These are phyloP conservation scores for Penicillium sp. DNA, from an alignment of 2,329 filamentous ascomycete species.

Conservation along the genomic window DNA sequence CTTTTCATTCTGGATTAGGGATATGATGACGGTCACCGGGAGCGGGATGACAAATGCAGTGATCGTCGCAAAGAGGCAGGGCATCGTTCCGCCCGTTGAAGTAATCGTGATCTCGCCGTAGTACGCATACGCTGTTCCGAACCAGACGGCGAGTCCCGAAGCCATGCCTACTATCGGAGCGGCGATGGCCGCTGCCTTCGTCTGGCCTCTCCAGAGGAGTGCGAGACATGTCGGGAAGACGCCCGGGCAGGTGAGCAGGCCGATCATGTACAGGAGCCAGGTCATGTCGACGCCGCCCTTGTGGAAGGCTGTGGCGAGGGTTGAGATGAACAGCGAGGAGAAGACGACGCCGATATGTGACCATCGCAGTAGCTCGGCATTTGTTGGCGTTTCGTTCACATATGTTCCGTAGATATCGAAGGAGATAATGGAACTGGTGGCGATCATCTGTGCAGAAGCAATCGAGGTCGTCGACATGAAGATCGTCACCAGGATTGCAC, in stretches of 20 bases:
- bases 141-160: neutral
- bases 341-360: constrained; percentile 8
- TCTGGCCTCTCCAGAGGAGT: neutral
- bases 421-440: constrained; percentile 6
- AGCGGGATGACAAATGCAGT: neutral
- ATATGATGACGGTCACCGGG: neutral
- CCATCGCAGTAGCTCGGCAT: constrained; percentile 2
- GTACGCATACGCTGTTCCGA: neutral
- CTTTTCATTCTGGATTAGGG: neutral
- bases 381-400: neutral
- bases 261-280: constrained; percentile 12
- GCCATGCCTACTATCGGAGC: constrained; percentile 2
- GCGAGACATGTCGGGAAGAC: constrained; percentile 8
- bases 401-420: constrained; percentile 9
- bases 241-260: constrained; percentile 4
- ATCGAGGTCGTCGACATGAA: constrained; percentile 7
- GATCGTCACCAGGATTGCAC: constrained; percentile 1
- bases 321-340: constrained; percentile 9
- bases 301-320: constrained; percentile 7
- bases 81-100: neutral
- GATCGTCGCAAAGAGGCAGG: neutral
- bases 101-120: constrained; percentile 5
- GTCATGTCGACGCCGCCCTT: constrained; percentile 10
- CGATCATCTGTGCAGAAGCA: constrained; percentile 4
- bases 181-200: neutral